These are phyloP conservation scores for Elsinoe necatrix DNA, from an alignment of 2,329 filamentous ascomycete species.

Conservation along the genomic window DNA sequence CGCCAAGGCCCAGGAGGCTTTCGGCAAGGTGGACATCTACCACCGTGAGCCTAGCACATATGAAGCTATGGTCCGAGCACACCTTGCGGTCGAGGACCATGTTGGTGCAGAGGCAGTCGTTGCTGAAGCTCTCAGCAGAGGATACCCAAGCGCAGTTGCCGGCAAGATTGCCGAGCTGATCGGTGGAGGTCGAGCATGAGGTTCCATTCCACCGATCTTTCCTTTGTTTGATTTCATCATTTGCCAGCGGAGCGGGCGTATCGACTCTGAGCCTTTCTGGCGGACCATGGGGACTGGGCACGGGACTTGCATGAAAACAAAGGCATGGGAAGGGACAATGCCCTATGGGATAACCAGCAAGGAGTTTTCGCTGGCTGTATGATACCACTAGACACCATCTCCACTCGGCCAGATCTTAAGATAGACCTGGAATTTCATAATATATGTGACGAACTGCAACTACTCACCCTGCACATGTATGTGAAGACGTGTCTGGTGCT, in stretches of 20 bases:
- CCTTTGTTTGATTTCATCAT: background rate
- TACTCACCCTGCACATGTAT: background rate
- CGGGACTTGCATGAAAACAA: background rate
- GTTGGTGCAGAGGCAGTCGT: slow-evolving; percentile 69
- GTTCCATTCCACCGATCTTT: background rate
- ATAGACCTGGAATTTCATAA: slow-evolving; percentile 12
- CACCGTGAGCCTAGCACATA: slow-evolving; percentile 96
- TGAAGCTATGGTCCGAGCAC: slow-evolving; percentile 95
- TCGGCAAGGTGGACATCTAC: slow-evolving; percentile 64
- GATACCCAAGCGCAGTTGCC: slow-evolving; percentile 84
- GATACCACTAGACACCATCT: slow-evolving; percentile 17
- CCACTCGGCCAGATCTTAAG: slow-evolving; percentile 11
- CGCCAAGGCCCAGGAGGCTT: slow-evolving; percentile 67
- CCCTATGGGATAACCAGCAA: background rate
- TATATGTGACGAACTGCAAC: slow-evolving; percentile 8
- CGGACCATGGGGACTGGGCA: background rate
- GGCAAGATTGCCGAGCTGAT: slow-evolving; percentile 91
- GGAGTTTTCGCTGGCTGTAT: slow-evolving; percentile 13
- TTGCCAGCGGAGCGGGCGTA: slow-evolving; percentile 1
- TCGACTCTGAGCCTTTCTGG: background rate
- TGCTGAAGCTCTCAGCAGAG: slow-evolving; percentile 79
- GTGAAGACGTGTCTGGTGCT: too few relatives aligned
- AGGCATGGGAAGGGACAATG: background rate
- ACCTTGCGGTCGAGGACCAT: slow-evolving; percentile 73
- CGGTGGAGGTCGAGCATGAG: slow-evolving; percentile 18